Evolutionary conservation across 2,329 filamentous ascomycete genomes (phyloP), one percentile per base, ranked within the genome.

Genomic region (Penicillium sclerotiorum): DNA sequence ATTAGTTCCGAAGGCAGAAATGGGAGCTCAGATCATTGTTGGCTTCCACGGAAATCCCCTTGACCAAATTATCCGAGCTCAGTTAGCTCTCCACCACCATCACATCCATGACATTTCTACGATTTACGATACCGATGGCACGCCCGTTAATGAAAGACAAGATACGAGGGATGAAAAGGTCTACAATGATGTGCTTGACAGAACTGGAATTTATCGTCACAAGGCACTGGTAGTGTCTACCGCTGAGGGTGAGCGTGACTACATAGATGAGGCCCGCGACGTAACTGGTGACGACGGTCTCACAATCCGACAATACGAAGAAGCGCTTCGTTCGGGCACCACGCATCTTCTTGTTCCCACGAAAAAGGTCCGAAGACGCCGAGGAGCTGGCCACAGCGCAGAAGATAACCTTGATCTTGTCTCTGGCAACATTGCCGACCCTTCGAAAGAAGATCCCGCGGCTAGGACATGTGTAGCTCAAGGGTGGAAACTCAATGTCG

Each of bases 21-120:
- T 96, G 86, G 94, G 94, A 22, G 94, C 93, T 47, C 96, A 99
- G 80, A 97, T 99, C 52, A 91, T 99, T 53, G 96, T 95, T 27
- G 94, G 94, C 0, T 99, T 97, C 67, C 84, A 90, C 58, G 95
- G 95, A 15, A 99, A 99, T 62, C 94, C 94, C 5, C 76, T 99
- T 60, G 95, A 96, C 67, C 84, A 92, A 41, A 84, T 99, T 52
- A 86, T 99, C 49, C 86, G 94, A 58, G 92, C 90, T 13, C 95
- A 99, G 71, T 80, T 99, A 41, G 89, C 88, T 21, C 80, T 99
- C 17, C 86, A 86, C 13, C 96, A 95, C 67, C 90, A 96, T 69
- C 79, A 87, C 20, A 77, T 99, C 52, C 86, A 85, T 57, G 85
- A 87, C 60, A 81, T 85, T 50, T 93, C 93, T 13, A 94, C 90